Conservation (phyloP, 108 stramenopile species). For the Nitzschia inconspicua region DNA sequence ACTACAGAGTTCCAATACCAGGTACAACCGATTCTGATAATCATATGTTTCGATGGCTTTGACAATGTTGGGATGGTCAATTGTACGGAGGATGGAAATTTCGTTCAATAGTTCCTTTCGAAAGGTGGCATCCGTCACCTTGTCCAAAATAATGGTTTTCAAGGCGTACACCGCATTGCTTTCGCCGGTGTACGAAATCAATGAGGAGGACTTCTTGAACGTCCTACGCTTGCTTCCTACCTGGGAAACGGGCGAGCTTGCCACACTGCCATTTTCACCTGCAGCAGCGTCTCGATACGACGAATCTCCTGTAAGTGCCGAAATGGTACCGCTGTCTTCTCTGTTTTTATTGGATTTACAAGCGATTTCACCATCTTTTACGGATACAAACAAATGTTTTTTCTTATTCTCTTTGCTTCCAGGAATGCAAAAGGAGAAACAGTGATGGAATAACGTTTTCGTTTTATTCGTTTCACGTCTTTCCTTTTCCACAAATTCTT, state of each 20-base stretch:
- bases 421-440: background rate
- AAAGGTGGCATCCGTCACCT: conserved; percentile 31
- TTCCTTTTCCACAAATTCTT: conserved; percentile 15
- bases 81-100: conserved; percentile 63
- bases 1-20: conserved; percentile 63
- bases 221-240: no score
- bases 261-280: no score
- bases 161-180: conserved; percentile 46
- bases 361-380: no score
- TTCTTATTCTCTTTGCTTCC: background rate
- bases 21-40: conserved; percentile 29
- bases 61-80: conserved; percentile 91
- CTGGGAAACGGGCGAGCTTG: no score
- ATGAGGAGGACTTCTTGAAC: conserved; percentile 21
- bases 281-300: no score
- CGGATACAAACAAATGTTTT: no score
- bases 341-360: no score
- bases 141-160: conserved; percentile 65
- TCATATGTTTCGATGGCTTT: conserved; percentile 74
- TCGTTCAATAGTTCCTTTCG: conserved; percentile 70
- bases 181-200: conserved; percentile 15
- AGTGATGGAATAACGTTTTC: background rate
- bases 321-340: background rate
- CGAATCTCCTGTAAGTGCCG: background rate
- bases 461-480: background rate